Percentiles rank a stretch among this genome's conserved stretches.
Evolutionary conservation across 352 stramenopile genomes (phyloP).

Genomic region (Pythium utonaiense): DNA sequence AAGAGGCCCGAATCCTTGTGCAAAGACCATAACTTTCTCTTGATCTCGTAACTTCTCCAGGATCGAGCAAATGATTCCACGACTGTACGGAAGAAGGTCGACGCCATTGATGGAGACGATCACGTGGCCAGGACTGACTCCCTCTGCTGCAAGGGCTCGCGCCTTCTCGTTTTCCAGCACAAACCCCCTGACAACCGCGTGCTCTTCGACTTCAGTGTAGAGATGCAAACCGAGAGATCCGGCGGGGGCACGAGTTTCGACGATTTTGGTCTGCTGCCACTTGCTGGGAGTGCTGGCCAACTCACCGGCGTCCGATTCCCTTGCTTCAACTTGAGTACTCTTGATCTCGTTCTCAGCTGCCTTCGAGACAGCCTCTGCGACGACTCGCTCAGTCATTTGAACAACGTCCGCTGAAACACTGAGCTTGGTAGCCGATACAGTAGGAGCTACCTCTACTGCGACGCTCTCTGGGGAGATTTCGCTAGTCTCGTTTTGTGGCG

Average conservation of each 20-base stretch:
- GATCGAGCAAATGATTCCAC: slow-evolving; percentile 38
- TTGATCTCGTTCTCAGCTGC: slow-evolving; percentile 10
- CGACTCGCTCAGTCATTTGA: slow-evolving; percentile 14
- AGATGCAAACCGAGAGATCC: slow-evolving; percentile 62
- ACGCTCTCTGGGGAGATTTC: not conserved
- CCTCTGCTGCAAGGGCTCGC: slow-evolving; percentile 25
- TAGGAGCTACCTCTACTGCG: not conserved
- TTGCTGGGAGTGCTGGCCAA: not conserved
- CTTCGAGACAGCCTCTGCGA: slow-evolving; percentile 9
- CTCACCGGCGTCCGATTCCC: not conserved
- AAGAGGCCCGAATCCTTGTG: slow-evolving; percentile 30
- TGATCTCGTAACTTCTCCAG: slow-evolving; percentile 48
- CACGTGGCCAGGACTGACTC: slow-evolving; percentile 33
- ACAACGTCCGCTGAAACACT: slow-evolving; percentile 3
- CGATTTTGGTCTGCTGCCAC: slow-evolving; percentile 28
- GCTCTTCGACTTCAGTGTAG: slow-evolving; percentile 46
- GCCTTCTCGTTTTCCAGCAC: slow-evolving; percentile 46
- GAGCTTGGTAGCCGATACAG: not conserved
- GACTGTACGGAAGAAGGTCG: slow-evolving; percentile 36
- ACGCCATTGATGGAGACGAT: slow-evolving; percentile 59
- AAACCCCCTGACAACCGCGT: slow-evolving; percentile 56
- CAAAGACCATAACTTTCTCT: slow-evolving; percentile 54
- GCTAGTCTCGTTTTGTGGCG: not conserved
- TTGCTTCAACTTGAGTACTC: not conserved
- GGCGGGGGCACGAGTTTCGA: slow-evolving; percentile 35